Percentiles rank a stretch among this genome's conserved stretches.
These are phyloP conservation scores for Skeletonema tropicum DNA, from an alignment of 108 stramenopile genomes.

Conservation along the genomic window DNA sequence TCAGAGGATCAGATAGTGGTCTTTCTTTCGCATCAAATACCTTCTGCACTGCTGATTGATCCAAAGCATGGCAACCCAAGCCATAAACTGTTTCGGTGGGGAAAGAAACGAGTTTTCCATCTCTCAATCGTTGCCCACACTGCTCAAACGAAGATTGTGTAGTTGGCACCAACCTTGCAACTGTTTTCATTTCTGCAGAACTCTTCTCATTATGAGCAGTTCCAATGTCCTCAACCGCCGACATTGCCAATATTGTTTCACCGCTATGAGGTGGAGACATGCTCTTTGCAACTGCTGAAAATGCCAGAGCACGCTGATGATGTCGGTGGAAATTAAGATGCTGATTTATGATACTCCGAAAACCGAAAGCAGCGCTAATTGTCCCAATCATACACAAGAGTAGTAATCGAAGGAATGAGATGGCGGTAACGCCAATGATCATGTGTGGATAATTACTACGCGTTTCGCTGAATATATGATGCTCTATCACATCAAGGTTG, in stretches of 20 bases:
- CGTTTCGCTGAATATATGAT: not conserved
- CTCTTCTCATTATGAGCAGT: not conserved
- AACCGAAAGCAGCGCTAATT: not conserved
- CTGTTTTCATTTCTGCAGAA: not conserved
- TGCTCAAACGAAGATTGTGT: slow-evolving; percentile 44
- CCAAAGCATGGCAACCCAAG: slow-evolving; percentile 95
- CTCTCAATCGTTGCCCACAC: slow-evolving; percentile 71
- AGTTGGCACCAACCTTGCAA: slow-evolving; percentile 42
- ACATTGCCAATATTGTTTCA: not conserved
- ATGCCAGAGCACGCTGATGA: not conserved
- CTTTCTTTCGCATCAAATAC: slow-evolving; percentile 96
- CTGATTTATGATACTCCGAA: not conserved
- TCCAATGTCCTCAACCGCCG: not conserved
- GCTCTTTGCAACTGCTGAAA: not conserved
- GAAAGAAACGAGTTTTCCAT: slow-evolving; percentile 82
- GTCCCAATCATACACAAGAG: not conserved
- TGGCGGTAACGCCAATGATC: not conserved
- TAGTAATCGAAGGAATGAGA: slow-evolving; percentile 1
- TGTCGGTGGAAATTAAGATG: not conserved
- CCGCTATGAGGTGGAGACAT: not conserved
- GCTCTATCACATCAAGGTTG: not conserved
- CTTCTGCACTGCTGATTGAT: slow-evolving; percentile 76
- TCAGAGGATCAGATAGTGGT: slow-evolving; percentile 95
- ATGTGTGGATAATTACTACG: not conserved
- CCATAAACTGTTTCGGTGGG: slow-evolving; percentile 99